Percentiles rank a stretch among this genome's conserved stretches.
phyloP scores from a whole-genome alignment of 495 filamentous ascomycete species.

The Penicillium longicatenatum region DNA sequence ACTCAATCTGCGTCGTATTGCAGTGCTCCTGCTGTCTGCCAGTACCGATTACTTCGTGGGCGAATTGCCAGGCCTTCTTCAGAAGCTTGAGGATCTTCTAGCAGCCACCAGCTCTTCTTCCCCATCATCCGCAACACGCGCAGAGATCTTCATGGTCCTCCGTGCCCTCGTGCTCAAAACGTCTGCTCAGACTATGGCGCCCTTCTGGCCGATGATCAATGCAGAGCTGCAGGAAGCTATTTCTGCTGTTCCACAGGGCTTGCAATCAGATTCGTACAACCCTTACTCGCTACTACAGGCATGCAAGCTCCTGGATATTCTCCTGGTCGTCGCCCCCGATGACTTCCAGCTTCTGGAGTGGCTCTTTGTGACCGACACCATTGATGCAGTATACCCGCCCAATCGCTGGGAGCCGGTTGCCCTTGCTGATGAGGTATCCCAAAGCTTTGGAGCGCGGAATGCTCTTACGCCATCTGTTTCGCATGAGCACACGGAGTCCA shows the following conservation, averaged over 20 bases:
- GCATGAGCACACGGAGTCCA: slow-evolving; percentile 37
- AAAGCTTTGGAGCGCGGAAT: slow-evolving; percentile 63
- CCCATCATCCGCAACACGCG: slow-evolving; percentile 83
- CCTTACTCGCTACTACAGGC: slow-evolving; percentile 78
- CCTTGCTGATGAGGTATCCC: slow-evolving; percentile 82
- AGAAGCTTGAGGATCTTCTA: slow-evolving; percentile 85
- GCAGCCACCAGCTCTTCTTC: slow-evolving; percentile 86
- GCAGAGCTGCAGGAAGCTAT: slow-evolving; percentile 82
- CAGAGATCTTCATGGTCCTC: slow-evolving; percentile 87
- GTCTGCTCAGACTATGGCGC: slow-evolving; percentile 73
- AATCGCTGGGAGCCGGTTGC: slow-evolving; percentile 70
- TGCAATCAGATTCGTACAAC: slow-evolving; percentile 76
- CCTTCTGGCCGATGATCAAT: slow-evolving; percentile 89
- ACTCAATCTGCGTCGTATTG: slow-evolving; percentile 82
- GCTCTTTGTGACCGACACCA: slow-evolving; percentile 95
- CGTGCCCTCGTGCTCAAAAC: slow-evolving; percentile 77
- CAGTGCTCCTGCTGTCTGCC: slow-evolving; percentile 73
- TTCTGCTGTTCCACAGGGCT: slow-evolving; percentile 69
- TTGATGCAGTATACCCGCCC: slow-evolving; percentile 91
- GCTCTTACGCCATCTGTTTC: slow-evolving; percentile 38
- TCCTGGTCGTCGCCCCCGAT: slow-evolving; percentile 84
- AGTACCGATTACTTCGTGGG: slow-evolving; percentile 75
- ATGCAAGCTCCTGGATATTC: slow-evolving; percentile 84
- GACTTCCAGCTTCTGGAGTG: slow-evolving; percentile 96
- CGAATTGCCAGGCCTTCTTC: slow-evolving; percentile 70